Percentiles rank a stretch among this genome's conserved stretches.
These are phyloP conservation scores for Glycyrrhiza uralensis DNA, from an alignment of 306 rosid genomes.

Conservation along the genomic window DNA sequence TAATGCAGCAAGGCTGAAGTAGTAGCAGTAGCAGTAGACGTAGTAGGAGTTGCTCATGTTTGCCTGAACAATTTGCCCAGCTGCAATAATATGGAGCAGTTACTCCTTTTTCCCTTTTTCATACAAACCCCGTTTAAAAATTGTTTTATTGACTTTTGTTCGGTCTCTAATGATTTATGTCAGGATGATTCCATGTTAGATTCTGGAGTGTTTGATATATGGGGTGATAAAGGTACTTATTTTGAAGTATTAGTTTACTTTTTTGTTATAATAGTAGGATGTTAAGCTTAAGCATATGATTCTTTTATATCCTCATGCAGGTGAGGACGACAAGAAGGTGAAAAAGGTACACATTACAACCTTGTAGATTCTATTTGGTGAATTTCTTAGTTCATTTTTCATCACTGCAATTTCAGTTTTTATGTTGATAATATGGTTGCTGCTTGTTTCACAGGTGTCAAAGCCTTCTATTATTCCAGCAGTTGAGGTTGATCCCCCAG, in stretches of 20 bases:
- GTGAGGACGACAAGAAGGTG: constrained; percentile 33
- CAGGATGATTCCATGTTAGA: constrained; percentile 45
- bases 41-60: not conserved
- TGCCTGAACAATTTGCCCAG: not conserved
- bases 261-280: constrained; percentile 10
- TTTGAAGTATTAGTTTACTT: not conserved
- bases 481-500: constrained; percentile 90
- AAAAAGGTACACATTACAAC: constrained; percentile 56
- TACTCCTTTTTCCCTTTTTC: not conserved
- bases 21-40: not conserved
- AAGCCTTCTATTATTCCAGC: constrained; percentile 80
- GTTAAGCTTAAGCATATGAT: constrained; percentile 5
- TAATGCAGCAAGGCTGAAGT: not conserved
- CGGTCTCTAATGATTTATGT: constrained; percentile 1
- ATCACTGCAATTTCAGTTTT: not conserved
- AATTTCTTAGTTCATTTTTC: not conserved
- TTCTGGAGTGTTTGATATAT: constrained; percentile 52
- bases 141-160: not conserved
- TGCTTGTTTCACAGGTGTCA: constrained; percentile 31
- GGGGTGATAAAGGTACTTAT: constrained; percentile 64
- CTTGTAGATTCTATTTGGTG: not conserved
- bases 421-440: constrained; percentile 19
- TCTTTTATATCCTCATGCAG: constrained; percentile 36
- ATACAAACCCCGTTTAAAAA: not conserved
- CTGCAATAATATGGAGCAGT: not conserved